Percentiles rank a stretch among this genome's conserved stretches.
phyloP scores from a whole-genome alignment of 768 basidiomycete genomes.

The Austroboletus eburneus region DNA sequence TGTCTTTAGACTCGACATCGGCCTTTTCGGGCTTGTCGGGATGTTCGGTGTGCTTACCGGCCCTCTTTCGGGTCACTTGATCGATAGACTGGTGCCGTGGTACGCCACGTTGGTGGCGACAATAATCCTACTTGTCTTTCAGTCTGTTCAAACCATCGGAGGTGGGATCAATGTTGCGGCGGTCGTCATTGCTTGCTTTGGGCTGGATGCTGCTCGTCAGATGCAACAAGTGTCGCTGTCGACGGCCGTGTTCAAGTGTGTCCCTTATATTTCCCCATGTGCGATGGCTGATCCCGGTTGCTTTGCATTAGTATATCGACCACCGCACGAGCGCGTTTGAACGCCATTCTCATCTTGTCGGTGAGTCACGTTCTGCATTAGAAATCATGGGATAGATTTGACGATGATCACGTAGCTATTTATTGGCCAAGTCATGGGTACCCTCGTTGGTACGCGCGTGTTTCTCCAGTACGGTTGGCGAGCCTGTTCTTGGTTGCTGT shows the following conservation, averaged over 20 bases:
- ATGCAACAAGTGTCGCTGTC: constrained; percentile 65
- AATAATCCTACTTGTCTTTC: constrained; percentile 44
- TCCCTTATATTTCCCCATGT: not conserved
- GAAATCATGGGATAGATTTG: not conserved
- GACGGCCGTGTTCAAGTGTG: constrained; percentile 55
- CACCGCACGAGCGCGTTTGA: constrained; percentile 63
- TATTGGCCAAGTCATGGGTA: constrained; percentile 81
- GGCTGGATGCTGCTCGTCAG: constrained; percentile 74
- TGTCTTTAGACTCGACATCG: constrained; percentile 48
- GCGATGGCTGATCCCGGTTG: constrained; percentile 6
- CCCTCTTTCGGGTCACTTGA: constrained; percentile 61
- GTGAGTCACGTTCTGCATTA: constrained; percentile 32
- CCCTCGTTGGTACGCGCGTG: constrained; percentile 65
- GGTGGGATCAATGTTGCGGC: constrained; percentile 69
- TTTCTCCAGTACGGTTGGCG: constrained; percentile 72
- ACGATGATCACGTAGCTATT: constrained; percentile 39
- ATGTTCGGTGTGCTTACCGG: constrained; percentile 66
- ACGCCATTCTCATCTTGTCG: constrained; percentile 70
- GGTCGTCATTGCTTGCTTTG: constrained; percentile 64
- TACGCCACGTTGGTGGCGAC: constrained; percentile 62
- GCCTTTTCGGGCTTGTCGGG: constrained; percentile 72
- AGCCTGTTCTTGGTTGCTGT: constrained; percentile 53
- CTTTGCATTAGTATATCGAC: constrained; percentile 27
- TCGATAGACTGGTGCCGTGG: constrained; percentile 77
- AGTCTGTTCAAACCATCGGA: constrained; percentile 62